Evolutionary conservation across 1,284 basidiomycete genomes (phyloP).

Genomic region (Tilletiopsis washingtonensis): DNA sequence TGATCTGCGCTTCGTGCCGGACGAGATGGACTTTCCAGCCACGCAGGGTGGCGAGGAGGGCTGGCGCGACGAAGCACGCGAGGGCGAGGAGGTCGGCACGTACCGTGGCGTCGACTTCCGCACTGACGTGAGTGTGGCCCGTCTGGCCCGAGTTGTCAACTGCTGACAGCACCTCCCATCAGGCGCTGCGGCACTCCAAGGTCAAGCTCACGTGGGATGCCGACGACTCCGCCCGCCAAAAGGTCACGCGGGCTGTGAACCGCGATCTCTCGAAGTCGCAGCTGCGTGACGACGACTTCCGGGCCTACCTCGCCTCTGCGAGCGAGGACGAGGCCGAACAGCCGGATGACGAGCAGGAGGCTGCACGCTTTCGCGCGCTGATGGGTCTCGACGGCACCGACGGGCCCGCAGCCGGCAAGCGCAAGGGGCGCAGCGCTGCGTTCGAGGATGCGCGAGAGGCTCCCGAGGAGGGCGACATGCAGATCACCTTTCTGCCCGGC

Average conservation of each 20-base stretch:
- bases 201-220: slow-evolving; percentile 98
- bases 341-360: slow-evolving; percentile 12
- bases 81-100: slow-evolving; percentile 55
- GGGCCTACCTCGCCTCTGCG: slow-evolving; percentile 42
- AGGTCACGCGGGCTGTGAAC: slow-evolving; percentile 53
- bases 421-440: slow-evolving; percentile 4
- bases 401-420: slow-evolving; percentile 2
- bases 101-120: slow-evolving; percentile 84
- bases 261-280: slow-evolving; percentile 23
- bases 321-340: slow-evolving; percentile 25
- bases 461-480: slow-evolving; percentile 32
- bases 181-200: slow-evolving; percentile 96
- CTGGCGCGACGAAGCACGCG: slow-evolving; percentile 59
- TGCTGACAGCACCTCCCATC: background rate
- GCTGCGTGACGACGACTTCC: slow-evolving; percentile 42
- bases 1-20: slow-evolving; percentile 61
- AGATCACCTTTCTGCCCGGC: slow-evolving; percentile 45
- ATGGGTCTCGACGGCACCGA: slow-evolving; percentile 23
- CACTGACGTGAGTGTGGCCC: slow-evolving; percentile 67
- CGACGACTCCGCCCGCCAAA: slow-evolving; percentile 81
- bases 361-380: slow-evolving; percentile 27
- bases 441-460: slow-evolving; percentile 26
- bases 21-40: slow-evolving; percentile 69
- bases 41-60: slow-evolving; percentile 58
- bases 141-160: background rate